Evolutionary conservation across 331 rosid genomes (phyloP).

Genomic region (Cydonia oblonga): DNA sequence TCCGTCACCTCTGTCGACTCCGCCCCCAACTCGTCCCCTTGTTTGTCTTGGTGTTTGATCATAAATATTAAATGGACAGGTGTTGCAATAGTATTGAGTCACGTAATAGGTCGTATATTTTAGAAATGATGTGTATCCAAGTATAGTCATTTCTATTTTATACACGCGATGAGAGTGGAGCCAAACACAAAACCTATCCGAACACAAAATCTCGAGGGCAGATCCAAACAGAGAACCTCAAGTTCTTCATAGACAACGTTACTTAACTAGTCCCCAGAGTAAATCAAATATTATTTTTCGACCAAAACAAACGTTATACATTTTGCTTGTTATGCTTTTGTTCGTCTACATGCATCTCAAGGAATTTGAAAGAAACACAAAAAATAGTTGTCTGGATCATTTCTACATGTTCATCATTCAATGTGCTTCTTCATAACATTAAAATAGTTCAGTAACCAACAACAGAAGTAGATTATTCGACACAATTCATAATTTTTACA

Average conservation of each 20-base stretch:
- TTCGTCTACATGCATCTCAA: background rate
- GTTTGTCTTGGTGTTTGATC: no score
- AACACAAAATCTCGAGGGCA: background rate
- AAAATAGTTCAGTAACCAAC: background rate
- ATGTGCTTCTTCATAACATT: background rate
- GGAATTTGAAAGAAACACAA: background rate
- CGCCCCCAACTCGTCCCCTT: no score
- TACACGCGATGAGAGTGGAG: background rate
- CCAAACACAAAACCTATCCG: background rate
- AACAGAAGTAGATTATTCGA: background rate
- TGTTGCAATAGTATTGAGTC: no score
- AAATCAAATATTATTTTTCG: background rate
- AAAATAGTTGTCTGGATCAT: background rate
- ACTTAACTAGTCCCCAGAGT: background rate
- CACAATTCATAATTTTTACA: conserved; percentile 26
- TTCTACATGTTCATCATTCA: background rate
- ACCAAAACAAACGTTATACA: background rate
- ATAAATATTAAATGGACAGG: no score
- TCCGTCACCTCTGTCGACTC: no score
- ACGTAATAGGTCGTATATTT: no score
- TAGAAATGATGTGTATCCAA: no score
- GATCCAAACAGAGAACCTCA: background rate
- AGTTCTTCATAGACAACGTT: background rate
- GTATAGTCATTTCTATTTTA: no score
- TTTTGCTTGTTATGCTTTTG: background rate